Evolutionary conservation across 768 basidiomycete genomes (phyloP), one percentile per base, ranked within the genome.

Genomic region (Amanita rubescens): DNA sequence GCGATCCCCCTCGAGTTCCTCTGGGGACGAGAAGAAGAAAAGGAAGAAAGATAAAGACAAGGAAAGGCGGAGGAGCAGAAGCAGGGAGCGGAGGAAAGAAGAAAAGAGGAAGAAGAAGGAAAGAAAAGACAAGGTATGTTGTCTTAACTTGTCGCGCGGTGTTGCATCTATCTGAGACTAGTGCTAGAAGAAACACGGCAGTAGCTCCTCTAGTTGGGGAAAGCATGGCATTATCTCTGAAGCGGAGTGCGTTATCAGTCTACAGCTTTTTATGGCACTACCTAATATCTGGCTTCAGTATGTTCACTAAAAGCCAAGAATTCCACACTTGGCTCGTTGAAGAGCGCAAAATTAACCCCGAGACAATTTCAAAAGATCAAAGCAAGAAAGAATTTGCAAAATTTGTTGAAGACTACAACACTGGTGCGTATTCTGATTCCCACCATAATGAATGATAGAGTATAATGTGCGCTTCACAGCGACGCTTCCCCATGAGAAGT

Each of bases 291-390:
- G 56, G n/a, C 38, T 42, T 2, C 55, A 94, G 92, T 62, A 79
- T 93, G 51, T 90, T 86, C 63, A 84, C 76, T 52, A 94, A 92
- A 63, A 81, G 80, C 27, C 79, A 84, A 55, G 94, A 96, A 69
- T 96, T 95, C 67, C 79, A 89, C 50, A 81, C 88, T 2, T 96
- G 94, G 94, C 81, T 95, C 3, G 82, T 96, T 11, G 94, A 96
- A 65, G 94, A 96, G 64, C 82, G 89, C 43, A 90, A 86, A 64
- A 75, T 92, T 59, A 95, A 95, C 63, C 92, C 93, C 0, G 94
- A 95, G 69, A 86, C 85, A 3, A 74, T 93, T 43, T 78, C 85
- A 12, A 94, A 91, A 61, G 91, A 94, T 46, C 85, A 87, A 57
- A 84, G 81, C 55, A 85, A 82, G 69, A 93, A 91, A 60, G 88